Percentiles rank a stretch among this genome's conserved stretches.
Conservation (phyloP, 23 red algal genomes). For the Gracilaria domingensis region DNA sequence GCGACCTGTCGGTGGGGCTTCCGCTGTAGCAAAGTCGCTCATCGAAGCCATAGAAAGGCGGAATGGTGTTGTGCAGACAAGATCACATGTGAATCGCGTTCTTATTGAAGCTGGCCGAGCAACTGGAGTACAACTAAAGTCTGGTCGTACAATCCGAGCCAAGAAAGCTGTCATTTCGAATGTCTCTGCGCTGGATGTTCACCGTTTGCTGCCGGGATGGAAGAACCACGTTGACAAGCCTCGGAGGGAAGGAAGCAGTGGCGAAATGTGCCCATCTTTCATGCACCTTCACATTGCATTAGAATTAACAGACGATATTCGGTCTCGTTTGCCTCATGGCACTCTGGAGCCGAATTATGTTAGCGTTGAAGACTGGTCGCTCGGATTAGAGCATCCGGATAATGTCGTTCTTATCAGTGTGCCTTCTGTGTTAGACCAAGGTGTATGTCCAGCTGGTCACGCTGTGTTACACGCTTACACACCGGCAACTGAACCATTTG, state of each 20-base stretch:
- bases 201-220: slow-evolving; percentile 28
- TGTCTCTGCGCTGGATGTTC: slow-evolving; percentile 8
- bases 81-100: slow-evolving; percentile 43
- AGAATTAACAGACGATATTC: slow-evolving; percentile 46
- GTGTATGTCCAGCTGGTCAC: slow-evolving; percentile 56
- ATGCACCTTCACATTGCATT: slow-evolving; percentile 84
- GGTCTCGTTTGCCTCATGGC: slow-evolving; percentile 27
- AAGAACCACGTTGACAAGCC: background rate
- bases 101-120: slow-evolving; percentile 29
- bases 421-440: slow-evolving; percentile 78
- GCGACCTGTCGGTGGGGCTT: slow-evolving; percentile 80
- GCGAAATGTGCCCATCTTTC: slow-evolving; percentile 67
- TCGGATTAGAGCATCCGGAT: slow-evolving; percentile 43
- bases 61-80: slow-evolving; percentile 29
- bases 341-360: slow-evolving; percentile 71
- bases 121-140: slow-evolving; percentile 57
- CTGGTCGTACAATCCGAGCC: background rate
- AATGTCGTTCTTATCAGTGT: slow-evolving; percentile 85
- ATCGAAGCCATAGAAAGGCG: slow-evolving; percentile 55
- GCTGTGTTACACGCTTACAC: slow-evolving; percentile 90
- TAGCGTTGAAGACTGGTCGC: slow-evolving; percentile 66
- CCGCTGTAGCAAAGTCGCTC: slow-evolving; percentile 71
- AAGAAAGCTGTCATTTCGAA: slow-evolving; percentile 42
- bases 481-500: slow-evolving; percentile 89
- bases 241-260: background rate